phyloP scores from a whole-genome alignment of 352 stramenopile species.

The Pythium chondricola region DNA sequence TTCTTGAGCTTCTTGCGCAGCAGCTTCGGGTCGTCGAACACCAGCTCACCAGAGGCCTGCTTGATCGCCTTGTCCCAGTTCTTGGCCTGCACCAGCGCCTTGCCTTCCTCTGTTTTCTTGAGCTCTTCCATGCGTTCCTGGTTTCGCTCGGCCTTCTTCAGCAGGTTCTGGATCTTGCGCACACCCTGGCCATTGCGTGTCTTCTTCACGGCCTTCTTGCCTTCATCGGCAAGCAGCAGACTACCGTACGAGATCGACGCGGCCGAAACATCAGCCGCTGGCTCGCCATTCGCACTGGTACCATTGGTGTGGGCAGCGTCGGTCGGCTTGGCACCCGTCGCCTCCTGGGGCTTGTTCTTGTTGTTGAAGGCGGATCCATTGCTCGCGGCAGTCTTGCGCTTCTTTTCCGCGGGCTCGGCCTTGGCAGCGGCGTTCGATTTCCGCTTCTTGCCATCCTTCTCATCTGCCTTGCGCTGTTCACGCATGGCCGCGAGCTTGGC shows the following conservation, averaged over 20 bases:
- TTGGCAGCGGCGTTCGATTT: constrained; percentile 18
- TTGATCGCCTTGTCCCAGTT: constrained; percentile 70
- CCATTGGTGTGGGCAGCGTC: constrained; percentile 5
- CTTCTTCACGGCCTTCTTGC: constrained; percentile 44
- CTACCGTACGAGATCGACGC: constrained; percentile 73
- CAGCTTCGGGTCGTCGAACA: constrained; percentile 75
- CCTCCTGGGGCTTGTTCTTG: constrained; percentile 27
- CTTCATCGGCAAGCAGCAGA: constrained; percentile 52
- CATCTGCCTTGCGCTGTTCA: constrained; percentile 64
- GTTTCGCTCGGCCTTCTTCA: constrained; percentile 79
- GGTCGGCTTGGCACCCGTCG: constrained; percentile 18
- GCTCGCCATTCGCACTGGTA: constrained; percentile 1
- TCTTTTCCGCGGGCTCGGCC: constrained; percentile 39
- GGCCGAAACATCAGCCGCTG: constrained; percentile 20
- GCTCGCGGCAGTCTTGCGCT: constrained; percentile 38
- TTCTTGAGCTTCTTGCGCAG: constrained; percentile 78
- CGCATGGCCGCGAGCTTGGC: constrained; percentile 67
- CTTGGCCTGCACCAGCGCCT: constrained; percentile 54
- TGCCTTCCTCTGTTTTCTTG: constrained; percentile 73
- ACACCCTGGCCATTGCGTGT: constrained; percentile 69
- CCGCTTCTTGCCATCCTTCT: constrained; percentile 56
- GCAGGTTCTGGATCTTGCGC: constrained; percentile 65
- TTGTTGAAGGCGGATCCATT: constrained; percentile 34
- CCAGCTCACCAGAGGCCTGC: constrained; percentile 54
- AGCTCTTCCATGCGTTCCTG: constrained; percentile 68